These are phyloP conservation scores for Geotrichum europaeum DNA, from an alignment of 1,139 yeast species.

Conservation along the genomic window DNA sequence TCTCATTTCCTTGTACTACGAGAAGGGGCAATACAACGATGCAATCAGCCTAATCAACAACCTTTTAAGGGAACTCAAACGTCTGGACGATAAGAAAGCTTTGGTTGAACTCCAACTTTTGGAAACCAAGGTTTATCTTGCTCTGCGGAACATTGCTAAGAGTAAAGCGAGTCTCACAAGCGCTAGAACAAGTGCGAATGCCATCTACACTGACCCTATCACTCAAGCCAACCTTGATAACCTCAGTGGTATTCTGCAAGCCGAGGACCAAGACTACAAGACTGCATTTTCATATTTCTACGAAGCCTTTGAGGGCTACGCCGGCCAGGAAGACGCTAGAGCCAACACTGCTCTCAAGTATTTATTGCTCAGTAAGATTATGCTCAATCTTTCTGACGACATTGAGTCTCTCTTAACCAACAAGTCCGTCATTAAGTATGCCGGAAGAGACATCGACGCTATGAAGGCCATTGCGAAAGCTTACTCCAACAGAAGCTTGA, in stretches of 20 bases:
- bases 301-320: conserved; percentile 88
- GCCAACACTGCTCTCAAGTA: conserved; percentile 81
- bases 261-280: conserved; percentile 94
- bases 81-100: conserved; percentile 90
- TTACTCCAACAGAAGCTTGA: conserved; percentile 79
- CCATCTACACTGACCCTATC: conserved; percentile 91
- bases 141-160: conserved; percentile 87
- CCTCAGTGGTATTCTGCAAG: conserved; percentile 92
- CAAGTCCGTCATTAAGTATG: conserved; percentile 76
- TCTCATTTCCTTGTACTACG: conserved; percentile 69
- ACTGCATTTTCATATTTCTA: conserved; percentile 94
- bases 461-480: conserved; percentile 92
- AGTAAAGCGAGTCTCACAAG: conserved; percentile 89
- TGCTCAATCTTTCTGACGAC: conserved; percentile 85
- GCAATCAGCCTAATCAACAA: conserved; percentile 67
- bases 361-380: conserved; percentile 85
- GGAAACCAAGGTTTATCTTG: conserved; percentile 86
- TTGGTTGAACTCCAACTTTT: conserved; percentile 91
- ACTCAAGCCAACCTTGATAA: conserved; percentile 92
- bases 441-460: conserved; percentile 73
- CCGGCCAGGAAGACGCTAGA: conserved; percentile 50
- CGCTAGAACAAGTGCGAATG: conserved; percentile 93
- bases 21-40: conserved; percentile 56
- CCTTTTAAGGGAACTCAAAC: conserved; percentile 78
- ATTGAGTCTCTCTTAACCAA: conserved; percentile 69